Conservation (phyloP, 2,329 filamentous ascomycete species). For the Nakataea oryzae region DNA sequence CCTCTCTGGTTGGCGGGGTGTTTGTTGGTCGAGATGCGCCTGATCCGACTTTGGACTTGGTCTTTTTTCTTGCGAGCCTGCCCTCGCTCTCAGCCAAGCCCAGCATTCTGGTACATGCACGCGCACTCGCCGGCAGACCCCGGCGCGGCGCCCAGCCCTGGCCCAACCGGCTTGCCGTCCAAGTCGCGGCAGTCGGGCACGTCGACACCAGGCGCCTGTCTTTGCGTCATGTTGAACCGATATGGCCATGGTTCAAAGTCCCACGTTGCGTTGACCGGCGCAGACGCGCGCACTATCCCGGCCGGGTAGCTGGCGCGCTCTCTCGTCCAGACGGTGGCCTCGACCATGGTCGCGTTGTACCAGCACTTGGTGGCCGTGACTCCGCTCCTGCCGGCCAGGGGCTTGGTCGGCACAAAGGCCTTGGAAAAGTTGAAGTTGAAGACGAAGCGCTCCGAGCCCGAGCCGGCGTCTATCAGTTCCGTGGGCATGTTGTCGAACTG, state of each 20-base stretch:
- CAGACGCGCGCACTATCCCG: conserved; percentile 9
- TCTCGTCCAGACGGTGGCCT: conserved; percentile 50
- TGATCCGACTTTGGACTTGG: not conserved
- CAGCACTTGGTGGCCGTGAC: conserved; percentile 40
- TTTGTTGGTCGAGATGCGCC: not conserved
- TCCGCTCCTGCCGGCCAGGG: conserved; percentile 24
- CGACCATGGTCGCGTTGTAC: conserved; percentile 44
- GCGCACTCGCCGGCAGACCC: conserved; percentile 23
- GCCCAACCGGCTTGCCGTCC: conserved; percentile 22
- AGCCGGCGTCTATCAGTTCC: conserved; percentile 33
- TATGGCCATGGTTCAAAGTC: conserved; percentile 42
- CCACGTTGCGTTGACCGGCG: conserved; percentile 8
- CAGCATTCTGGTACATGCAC: conserved; percentile 27
- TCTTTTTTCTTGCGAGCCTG: not conserved
- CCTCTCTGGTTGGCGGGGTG: not conserved
- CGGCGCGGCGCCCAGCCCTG: conserved; percentile 22
- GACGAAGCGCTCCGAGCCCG: conserved; percentile 41
- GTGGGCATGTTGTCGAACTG: conserved; percentile 42
- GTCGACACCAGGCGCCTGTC: conserved; percentile 32
- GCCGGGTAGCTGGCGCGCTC: conserved; percentile 19
- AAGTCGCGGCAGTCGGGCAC: conserved; percentile 42
- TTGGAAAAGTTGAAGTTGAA: conserved; percentile 46
- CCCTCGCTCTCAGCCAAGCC: conserved; percentile 3
- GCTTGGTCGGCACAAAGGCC: conserved; percentile 32
- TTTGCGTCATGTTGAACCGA: conserved; percentile 43